Evolutionary conservation across 495 filamentous ascomycete species (phyloP).

Genomic region (Penicillium lagena): DNA sequence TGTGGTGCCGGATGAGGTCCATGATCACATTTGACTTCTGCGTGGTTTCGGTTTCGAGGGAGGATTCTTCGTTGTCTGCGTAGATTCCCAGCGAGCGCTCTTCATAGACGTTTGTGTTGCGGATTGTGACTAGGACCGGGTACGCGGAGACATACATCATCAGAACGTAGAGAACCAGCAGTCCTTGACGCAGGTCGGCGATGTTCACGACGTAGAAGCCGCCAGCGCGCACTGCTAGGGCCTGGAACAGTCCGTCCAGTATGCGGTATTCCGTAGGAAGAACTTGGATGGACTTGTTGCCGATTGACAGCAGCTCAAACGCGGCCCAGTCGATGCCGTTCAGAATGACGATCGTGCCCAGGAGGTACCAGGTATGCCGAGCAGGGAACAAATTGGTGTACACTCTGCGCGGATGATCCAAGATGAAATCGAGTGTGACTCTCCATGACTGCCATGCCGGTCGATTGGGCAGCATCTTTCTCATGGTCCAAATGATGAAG

Average conservation of each 20-base stretch:
- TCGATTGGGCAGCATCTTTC: conserved; percentile 36
- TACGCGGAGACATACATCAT: conserved; percentile 82
- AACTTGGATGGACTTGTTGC: conserved; percentile 54
- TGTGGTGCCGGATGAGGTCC: conserved; percentile 17
- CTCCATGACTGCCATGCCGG: conserved; percentile 42
- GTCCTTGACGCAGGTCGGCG: conserved; percentile 58
- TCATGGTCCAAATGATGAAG: conserved; percentile 64
- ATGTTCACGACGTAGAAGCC: conserved; percentile 82
- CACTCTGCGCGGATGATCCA: conserved; percentile 57
- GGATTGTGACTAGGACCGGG: conserved; percentile 53
- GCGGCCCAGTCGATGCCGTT: conserved; percentile 78
- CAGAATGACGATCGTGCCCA: conserved; percentile 62
- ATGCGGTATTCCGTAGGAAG: conserved; percentile 55
- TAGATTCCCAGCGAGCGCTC: conserved; percentile 67
- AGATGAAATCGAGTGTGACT: conserved; percentile 71
- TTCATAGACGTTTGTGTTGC: conserved; percentile 72
- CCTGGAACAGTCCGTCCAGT: conserved; percentile 79
- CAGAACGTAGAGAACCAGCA: conserved; percentile 78
- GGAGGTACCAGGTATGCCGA: conserved; percentile 73
- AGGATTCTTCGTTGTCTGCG: conserved; percentile 29
- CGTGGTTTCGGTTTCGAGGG: conserved; percentile 11
- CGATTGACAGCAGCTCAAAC: conserved; percentile 75
- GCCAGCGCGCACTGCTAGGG: conserved; percentile 70
- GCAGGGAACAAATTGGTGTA: conserved; percentile 81
- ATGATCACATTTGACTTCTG: conserved; percentile 10